Conservation (phyloP, 352 stramenopile species). For the Phytophthora uliginosa region DNA sequence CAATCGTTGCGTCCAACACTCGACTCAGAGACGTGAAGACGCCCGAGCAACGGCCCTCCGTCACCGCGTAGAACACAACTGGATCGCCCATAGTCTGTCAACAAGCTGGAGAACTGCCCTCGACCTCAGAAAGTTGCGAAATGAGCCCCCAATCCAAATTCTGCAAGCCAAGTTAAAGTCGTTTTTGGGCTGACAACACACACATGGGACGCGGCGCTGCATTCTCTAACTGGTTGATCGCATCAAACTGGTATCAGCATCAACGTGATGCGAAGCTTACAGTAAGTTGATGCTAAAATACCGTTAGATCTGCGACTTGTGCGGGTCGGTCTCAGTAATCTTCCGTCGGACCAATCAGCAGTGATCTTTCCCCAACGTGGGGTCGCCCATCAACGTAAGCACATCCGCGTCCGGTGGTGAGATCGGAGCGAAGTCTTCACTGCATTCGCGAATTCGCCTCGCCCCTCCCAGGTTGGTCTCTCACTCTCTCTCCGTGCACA, state of each 20-base stretch:
- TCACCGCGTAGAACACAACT: conserved; percentile 30
- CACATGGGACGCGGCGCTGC: neutral
- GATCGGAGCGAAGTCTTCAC: conserved; percentile 3
- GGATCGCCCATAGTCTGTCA: neutral
- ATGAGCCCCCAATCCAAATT: neutral
- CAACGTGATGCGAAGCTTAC: too few relatives aligned
- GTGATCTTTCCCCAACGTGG: neutral
- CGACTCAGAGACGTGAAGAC: conserved; percentile 30
- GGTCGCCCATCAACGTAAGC: conserved; percentile 1
- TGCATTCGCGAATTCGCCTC: conserved; percentile 6
- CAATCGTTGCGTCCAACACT: conserved; percentile 12
- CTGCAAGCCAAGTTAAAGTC: conserved; percentile 3
- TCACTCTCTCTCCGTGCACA: neutral
- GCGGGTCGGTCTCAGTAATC: conserved; percentile 1
- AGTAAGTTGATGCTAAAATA: neutral
- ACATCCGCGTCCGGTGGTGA: conserved; percentile 7
- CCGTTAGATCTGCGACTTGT: neutral
- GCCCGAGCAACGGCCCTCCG: conserved; percentile 14
- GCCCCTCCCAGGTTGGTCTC: conserved; percentile 18
- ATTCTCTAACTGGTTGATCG: neutral
- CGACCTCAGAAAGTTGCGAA: neutral
- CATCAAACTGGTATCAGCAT: too few relatives aligned
- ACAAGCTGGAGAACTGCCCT: neutral
- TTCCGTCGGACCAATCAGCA: conserved; percentile 7
- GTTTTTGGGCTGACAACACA: neutral